Conservation (phyloP, 2,329 filamentous ascomycete genomes). For the Ophiostoma populinum region DNA sequence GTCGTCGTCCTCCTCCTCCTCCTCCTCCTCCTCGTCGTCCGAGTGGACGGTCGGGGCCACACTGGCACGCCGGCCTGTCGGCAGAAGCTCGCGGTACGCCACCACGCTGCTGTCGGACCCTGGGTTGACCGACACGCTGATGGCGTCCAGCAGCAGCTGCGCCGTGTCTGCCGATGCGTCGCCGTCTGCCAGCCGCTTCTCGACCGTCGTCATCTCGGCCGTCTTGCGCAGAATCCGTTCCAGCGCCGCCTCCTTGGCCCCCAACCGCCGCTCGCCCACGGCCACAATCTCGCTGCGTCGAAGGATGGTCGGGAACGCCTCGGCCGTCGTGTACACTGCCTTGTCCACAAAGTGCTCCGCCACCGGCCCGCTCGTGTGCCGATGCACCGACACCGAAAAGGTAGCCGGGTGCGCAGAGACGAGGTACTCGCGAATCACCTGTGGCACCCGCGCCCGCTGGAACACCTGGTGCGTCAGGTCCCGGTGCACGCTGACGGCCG, state of each 20-base stretch:
- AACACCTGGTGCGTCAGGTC: slow-evolving; percentile 71
- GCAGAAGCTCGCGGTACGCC: slow-evolving; percentile 59
- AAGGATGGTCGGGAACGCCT: slow-evolving; percentile 81
- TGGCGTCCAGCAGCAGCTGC: slow-evolving; percentile 53
- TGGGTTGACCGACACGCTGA: slow-evolving; percentile 61
- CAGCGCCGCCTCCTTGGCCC: slow-evolving; percentile 69
- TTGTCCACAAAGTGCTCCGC: slow-evolving; percentile 70
- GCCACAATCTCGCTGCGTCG: slow-evolving; percentile 70
- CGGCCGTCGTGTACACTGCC: slow-evolving; percentile 63
- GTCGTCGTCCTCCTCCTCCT: slow-evolving; percentile 23
- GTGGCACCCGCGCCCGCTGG: slow-evolving; percentile 70
- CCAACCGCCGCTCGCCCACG: slow-evolving; percentile 46
- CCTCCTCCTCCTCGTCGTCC: slow-evolving; percentile 23
- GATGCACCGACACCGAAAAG: slow-evolving; percentile 61
- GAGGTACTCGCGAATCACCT: slow-evolving; percentile 72
- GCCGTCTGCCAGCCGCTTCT: slow-evolving; percentile 55
- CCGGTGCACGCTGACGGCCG: slow-evolving; percentile 62
- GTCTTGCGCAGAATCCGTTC: slow-evolving; percentile 86
- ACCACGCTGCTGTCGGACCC: slow-evolving; percentile 60
- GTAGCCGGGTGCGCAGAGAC: slow-evolving; percentile 58
- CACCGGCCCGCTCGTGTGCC: slow-evolving; percentile 51
- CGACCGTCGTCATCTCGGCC: slow-evolving; percentile 59
- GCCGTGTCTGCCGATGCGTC: slow-evolving; percentile 45
- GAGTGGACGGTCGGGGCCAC: slow-evolving; percentile 16
- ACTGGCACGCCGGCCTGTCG: slow-evolving; percentile 23